Evolutionary conservation across 306 rosid species (phyloP).

Genomic region (Lathyrus oleraceus): DNA sequence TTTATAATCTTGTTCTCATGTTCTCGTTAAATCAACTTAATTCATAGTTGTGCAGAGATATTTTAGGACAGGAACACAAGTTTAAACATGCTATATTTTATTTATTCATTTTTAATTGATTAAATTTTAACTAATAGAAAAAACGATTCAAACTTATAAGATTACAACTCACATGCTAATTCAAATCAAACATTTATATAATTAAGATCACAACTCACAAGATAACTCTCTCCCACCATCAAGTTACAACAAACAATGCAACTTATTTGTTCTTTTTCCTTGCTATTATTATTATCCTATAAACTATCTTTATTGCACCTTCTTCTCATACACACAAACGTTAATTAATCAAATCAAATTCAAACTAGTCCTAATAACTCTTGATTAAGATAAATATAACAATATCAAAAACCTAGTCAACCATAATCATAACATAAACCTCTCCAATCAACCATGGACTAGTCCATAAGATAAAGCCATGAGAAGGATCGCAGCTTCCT

Average conservation of each 20-base stretch:
- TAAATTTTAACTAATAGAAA: no score
- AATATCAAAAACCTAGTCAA: constrained; percentile 33
- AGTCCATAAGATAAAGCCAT: constrained; percentile 94
- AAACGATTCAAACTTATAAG: no score
- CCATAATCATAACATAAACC: constrained; percentile 4
- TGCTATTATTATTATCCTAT: background rate
- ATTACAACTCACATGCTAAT: no score
- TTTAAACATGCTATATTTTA: no score
- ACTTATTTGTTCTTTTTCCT: constrained; percentile 23
- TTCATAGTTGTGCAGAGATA: no score
- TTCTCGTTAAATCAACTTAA: fast-evolving
- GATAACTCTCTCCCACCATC: background rate
- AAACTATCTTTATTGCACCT: constrained; percentile 12
- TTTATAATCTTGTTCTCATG: no score
- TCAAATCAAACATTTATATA: constrained; percentile 29
- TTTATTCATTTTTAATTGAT: no score
- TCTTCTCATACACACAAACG: constrained; percentile 23
- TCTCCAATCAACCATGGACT: constrained; percentile 62
- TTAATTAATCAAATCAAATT: constrained; percentile 19
- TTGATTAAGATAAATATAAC: background rate
- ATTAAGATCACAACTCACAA: constrained; percentile 24
- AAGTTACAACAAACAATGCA: constrained; percentile 4
- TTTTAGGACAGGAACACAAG: no score
- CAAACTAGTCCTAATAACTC: constrained; percentile 17
- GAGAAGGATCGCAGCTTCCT: constrained; percentile 87